These are phyloP conservation scores for Microbotryomycetes sp. DNA, from an alignment of 1,284 basidiomycete genomes.

Conservation along the genomic window DNA sequence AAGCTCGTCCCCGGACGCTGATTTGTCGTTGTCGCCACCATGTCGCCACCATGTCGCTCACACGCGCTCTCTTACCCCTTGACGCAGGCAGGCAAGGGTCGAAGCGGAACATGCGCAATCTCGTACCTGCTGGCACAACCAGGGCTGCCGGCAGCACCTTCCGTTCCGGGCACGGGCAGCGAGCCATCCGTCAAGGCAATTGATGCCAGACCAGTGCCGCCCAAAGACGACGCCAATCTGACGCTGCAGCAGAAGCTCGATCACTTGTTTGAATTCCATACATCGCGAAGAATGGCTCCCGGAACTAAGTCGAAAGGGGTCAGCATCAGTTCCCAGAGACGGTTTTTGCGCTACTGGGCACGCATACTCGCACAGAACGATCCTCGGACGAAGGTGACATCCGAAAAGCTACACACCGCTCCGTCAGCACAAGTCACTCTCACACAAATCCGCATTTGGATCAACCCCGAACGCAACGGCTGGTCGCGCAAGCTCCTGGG, in stretches of 20 bases:
- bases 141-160: slow-evolving; percentile 5
- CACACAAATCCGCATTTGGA: neutral
- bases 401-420: neutral
- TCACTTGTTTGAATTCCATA: slow-evolving; percentile 30
- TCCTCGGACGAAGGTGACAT: slow-evolving; percentile 10
- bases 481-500: neutral
- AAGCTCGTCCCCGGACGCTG: neutral
- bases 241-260: slow-evolving; percentile 14
- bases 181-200: neutral
- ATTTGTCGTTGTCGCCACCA: no score
- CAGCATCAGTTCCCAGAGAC: slow-evolving; percentile 30
- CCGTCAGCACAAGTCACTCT: neutral
- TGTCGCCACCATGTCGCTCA: no score
- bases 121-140: slow-evolving; percentile 23
- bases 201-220: neutral
- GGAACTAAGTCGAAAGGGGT: slow-evolving; percentile 22
- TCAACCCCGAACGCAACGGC: neutral
- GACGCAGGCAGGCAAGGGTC: slow-evolving; percentile 29
- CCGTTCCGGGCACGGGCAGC: neutral
- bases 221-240: neutral
- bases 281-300: slow-evolving; percentile 30
- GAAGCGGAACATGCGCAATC: slow-evolving; percentile 23
- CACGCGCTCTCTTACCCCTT: neutral
- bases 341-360: slow-evolving; percentile 29
- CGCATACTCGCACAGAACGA: slow-evolving; percentile 22